Evolutionary conservation across 2,329 filamentous ascomycete species (phyloP), one percentile per base, ranked within the genome.

Genomic region (Ustulina deusta): DNA sequence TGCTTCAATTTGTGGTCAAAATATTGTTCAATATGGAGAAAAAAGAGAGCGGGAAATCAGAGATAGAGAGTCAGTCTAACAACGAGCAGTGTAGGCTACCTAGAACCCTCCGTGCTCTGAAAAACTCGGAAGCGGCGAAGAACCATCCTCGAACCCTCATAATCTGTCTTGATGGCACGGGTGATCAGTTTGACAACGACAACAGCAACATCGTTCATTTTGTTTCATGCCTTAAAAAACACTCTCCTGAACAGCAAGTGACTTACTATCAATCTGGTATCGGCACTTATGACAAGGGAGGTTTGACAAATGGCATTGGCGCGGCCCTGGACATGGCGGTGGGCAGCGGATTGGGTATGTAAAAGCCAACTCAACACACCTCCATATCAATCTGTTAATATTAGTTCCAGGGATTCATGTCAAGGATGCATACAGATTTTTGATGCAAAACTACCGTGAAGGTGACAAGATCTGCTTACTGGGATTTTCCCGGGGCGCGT

Each of bases 191-290:
- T 40, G 65, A 70, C 46, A 65, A 70, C 22, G 68, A 70, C 17
- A 70, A 70, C 13, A 70, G 68, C 34, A 70, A 70, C 27, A 61
- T 68, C 17, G 68, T 70, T 20, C 65, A 70, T 49, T 70, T 70
- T 25, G 42, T 70, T 20, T 70, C 68, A 11, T 68, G 68, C 25
- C 61, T 70, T 1, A 70, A 65, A 17, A 70, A 70, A 29, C 68
- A 70, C 49, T 64, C 65, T 1, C 68, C 64, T 17, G 65, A 67
- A 17, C 42, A 68, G 10, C 68, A 70, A 42, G 58, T 68, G 5
- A 70, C 68, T 6, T 70, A 70, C 34, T 70, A 70, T 49, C 68
- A 70, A 22, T 65, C 65, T 46, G 65, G 68, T 10, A 70, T 70
- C 36, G 68, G 68, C 42, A 70, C 68, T 2, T 70, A 70, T 46